phyloP scores from a whole-genome alignment of 306 rosid species.

The Pueraria montana region DNA sequence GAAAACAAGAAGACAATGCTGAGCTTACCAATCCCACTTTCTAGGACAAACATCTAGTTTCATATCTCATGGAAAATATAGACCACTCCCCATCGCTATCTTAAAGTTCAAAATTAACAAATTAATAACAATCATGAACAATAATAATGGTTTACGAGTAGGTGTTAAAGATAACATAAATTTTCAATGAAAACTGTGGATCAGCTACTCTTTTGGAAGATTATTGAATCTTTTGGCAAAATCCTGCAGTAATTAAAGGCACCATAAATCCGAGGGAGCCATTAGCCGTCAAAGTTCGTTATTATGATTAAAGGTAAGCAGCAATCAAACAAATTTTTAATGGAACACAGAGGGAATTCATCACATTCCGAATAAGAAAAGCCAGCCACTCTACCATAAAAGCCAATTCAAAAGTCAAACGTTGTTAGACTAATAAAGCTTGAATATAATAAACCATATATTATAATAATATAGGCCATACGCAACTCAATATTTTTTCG shows the following conservation, averaged over 20 bases:
- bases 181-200: slow-evolving; percentile 49
- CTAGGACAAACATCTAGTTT: not conserved
- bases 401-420: slow-evolving; percentile 63
- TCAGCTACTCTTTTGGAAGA: slow-evolving; percentile 51
- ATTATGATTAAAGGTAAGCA: slow-evolving; percentile 41
- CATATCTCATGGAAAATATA: not conserved
- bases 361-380: slow-evolving; percentile 43
- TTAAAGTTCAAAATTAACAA: slow-evolving; percentile 3
- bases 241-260: slow-evolving; percentile 43
- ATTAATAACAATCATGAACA: not conserved
- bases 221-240: slow-evolving; percentile 49
- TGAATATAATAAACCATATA: too few species aligned
- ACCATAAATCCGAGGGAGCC: slow-evolving; percentile 46
- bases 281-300: slow-evolving; percentile 50
- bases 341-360: not conserved
- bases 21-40: not conserved
- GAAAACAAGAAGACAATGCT: not conserved
- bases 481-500: slow-evolving; percentile 34
- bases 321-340: slow-evolving; percentile 30
- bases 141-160: slow-evolving; percentile 1
- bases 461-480: not conserved
- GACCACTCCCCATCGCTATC: not conserved
- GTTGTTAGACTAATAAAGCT: slow-evolving; percentile 53
- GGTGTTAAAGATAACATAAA: slow-evolving; percentile 31
- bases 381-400: slow-evolving; percentile 39